These are phyloP conservation scores for Malassezia arunalokei DNA, from an alignment of 1,284 basidiomycete genomes.

Conservation along the genomic window DNA sequence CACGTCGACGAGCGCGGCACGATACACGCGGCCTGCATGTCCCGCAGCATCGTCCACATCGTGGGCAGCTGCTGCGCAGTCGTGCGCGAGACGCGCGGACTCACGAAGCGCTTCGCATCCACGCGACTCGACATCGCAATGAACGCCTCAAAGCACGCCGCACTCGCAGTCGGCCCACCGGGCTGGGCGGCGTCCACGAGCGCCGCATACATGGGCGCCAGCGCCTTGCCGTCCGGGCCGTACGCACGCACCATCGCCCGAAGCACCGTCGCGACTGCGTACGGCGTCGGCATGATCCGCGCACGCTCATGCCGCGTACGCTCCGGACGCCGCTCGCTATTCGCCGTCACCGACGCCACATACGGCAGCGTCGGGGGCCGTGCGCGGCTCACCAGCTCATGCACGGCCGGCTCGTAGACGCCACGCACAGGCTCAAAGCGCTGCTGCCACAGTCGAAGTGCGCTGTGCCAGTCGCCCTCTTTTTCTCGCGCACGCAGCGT, in stretches of 20 bases:
- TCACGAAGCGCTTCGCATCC: constrained; percentile 3
- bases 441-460: constrained; percentile 10
- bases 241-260: constrained; percentile 8
- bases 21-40: constrained; percentile 1
- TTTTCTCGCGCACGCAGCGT: constrained; percentile 10
- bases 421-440: constrained; percentile 8
- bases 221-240: not conserved
- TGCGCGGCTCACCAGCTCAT: not conserved
- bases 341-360: not conserved
- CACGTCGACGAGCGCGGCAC: constrained; percentile 8
- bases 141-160: constrained; percentile 11
- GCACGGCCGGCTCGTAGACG: not conserved
- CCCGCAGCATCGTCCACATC: constrained; percentile 8
- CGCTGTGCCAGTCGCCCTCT: constrained; percentile 7
- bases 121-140: constrained; percentile 7
- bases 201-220: not conserved
- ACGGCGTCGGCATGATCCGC: constrained; percentile 5
- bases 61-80: not conserved
- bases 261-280: constrained; percentile 1
- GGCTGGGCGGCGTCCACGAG: not conserved
- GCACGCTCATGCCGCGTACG: not conserved
- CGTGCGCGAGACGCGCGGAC: not conserved
- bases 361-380: not conserved
- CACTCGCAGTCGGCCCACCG: not conserved
- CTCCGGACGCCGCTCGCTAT: constrained; percentile 7